Percentiles rank a stretch among this genome's conserved stretches.
These are phyloP conservation scores for Phytophthora nicotianae DNA, from an alignment of 352 stramenopile species.

Conservation along the genomic window DNA sequence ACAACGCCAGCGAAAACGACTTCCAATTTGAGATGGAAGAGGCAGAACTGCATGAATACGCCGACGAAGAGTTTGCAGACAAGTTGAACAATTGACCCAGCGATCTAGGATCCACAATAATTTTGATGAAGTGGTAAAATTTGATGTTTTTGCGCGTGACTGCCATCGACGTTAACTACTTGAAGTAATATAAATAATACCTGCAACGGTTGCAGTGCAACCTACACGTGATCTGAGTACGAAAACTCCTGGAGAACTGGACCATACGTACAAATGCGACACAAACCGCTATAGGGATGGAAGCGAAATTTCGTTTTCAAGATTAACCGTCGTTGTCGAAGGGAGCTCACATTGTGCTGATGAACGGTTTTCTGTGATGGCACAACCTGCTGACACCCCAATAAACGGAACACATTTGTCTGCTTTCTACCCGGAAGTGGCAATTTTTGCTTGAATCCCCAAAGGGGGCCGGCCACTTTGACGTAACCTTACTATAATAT, in stretches of 20 bases:
- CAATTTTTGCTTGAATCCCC: conserved; percentile 72
- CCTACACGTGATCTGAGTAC: too few relatives aligned
- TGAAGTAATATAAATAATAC: too few relatives aligned
- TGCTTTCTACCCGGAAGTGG: conserved; percentile 50
- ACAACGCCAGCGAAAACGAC: conserved; percentile 30
- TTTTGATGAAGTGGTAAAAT: conserved; percentile 14
- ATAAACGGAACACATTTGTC: conserved; percentile 77
- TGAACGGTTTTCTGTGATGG: conserved; percentile 73
- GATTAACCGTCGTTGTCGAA: conserved; percentile 73
- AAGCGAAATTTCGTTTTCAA: background rate
- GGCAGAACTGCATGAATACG: conserved; percentile 30
- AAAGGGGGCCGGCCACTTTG: too few relatives aligned
- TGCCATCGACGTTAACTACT: too few relatives aligned
- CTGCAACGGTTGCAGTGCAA: too few relatives aligned
- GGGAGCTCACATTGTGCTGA: conserved; percentile 70
- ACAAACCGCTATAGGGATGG: conserved; percentile 21
- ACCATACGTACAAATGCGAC: conserved; percentile 48
- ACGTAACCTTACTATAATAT: too few relatives aligned
- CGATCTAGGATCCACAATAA: background rate
- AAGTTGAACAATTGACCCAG: conserved; percentile 23
- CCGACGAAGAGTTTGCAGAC: conserved; percentile 29
- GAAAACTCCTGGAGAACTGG: background rate
- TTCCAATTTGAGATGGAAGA: conserved; percentile 37
- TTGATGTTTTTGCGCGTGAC: too few relatives aligned
- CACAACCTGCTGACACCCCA: conserved; percentile 80